Base-by-base conservation (phyloP, 1,284 basidiomycete genomes). In the Chalciporus sp. region DNA sequence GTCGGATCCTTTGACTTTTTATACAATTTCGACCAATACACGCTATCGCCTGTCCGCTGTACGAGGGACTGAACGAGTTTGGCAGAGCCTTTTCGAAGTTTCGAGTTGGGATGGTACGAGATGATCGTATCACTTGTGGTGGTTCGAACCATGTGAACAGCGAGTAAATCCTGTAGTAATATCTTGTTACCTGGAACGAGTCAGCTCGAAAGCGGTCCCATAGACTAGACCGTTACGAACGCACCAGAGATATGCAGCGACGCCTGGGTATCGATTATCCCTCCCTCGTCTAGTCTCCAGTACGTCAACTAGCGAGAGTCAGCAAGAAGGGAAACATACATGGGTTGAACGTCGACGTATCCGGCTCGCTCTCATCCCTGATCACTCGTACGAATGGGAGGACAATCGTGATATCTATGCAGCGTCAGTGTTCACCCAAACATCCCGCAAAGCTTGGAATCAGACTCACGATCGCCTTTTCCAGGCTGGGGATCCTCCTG, bases 11-110 rank as follows among this genome's bases (percentile, higher is more conserved):
- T 61, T 0, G 74, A 74, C 40, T 65, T 66, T 55, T 70, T 60
- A 53, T 80, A 76, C 27, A 81, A 75, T 49, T 73, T 75, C 49
- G 74, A 70, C 80, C 80, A 81, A 53, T 81, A 81, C 5, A 79
- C 76, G 55, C 72, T 75, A 42, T 47, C 29, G 42, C 68, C 68
- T 8, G 67, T 64, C 55, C 67, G 62, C 9, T 58, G 51, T 23
- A 72, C 61, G 7, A 71, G 64, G 3, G 57, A 52, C 23, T 62
- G 64, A n/a, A 74, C 57, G 27, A 60, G 60, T 20, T 59, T 40
- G 2, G 72, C 70, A 23, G 63, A 62, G 0, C 66, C 71, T 3
- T 62, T 61, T 16, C 60, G 55, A 17, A 60, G 52, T 19, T 61
- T 51, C 8, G 60, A 49, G 11, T 55, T 60, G 7, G 70, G 68